phyloP scores from a whole-genome alignment of 768 basidiomycete genomes.

The Lentinula lateritia region DNA sequence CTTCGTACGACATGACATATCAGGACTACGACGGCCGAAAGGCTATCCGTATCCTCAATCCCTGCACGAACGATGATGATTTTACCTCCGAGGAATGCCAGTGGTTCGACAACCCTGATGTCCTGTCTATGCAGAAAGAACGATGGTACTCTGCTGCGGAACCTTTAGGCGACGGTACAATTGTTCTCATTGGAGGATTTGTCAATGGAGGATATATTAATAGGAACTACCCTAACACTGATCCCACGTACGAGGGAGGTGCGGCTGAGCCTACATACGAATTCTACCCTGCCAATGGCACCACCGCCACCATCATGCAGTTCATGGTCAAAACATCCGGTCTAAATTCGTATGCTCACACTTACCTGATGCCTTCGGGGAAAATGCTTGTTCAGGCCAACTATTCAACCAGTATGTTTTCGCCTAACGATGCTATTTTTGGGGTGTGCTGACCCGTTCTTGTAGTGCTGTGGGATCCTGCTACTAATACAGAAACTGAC shows the following conservation, averaged over 20 bases:
- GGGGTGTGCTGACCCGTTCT: slow-evolving; percentile 1
- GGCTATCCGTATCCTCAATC: slow-evolving; percentile 77
- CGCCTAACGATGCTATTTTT: slow-evolving; percentile 5
- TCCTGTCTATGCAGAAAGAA: slow-evolving; percentile 59
- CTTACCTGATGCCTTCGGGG: slow-evolving; percentile 72
- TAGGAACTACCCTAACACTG: slow-evolving; percentile 62
- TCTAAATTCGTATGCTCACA: slow-evolving; percentile 72
- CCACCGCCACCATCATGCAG: slow-evolving; percentile 44
- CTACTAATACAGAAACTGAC: slow-evolving; percentile 49
- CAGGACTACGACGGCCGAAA: slow-evolving; percentile 76
- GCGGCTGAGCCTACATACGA: slow-evolving; percentile 81
- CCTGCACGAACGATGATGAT: slow-evolving; percentile 52
- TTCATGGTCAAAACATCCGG: slow-evolving; percentile 73
- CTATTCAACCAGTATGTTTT: slow-evolving; percentile 58
- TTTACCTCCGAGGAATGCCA: slow-evolving; percentile 48
- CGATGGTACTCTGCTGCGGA: slow-evolving; percentile 83
- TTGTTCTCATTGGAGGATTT: slow-evolving; percentile 81
- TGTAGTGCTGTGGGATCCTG: slow-evolving; percentile 47
- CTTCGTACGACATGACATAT: slow-evolving; percentile 60
- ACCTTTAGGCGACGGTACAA: slow-evolving; percentile 66
- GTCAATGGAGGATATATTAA: slow-evolving; percentile 77
- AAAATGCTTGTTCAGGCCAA: slow-evolving; percentile 83
- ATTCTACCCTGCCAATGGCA: slow-evolving; percentile 65
- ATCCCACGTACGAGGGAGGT: slow-evolving; percentile 57
- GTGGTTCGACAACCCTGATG: slow-evolving; percentile 66